Base-by-base conservation (phyloP, 1,139 yeast genomes). In the Yamadazyma sp. region DNA sequence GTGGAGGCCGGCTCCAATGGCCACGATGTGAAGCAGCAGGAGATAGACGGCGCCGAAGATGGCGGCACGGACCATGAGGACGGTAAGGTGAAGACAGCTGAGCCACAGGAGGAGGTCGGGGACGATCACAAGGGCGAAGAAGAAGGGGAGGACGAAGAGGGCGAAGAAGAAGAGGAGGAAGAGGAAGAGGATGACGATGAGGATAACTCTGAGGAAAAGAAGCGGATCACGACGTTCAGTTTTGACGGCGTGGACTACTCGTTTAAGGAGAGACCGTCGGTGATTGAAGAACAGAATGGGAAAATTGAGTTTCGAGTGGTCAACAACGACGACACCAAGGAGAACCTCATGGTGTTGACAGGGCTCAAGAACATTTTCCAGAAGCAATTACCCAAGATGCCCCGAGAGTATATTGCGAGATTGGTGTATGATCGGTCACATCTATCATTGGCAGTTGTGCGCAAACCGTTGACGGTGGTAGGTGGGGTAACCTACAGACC, bases 401-500 rank as follows among this genome's bases (percentile, higher is more conserved):
- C 99, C 25, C 78, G 94, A 46, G 98, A 94, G 58, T 92, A 94
- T 63, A 92, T 92, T 56, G 89, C 97, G 3, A 70, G 98, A 49
- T 74, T 92, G 50, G 98, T 92, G 3, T 92, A 89, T 58, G 99
- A 94, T 61, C 69, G 97, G 50, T 84, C 94, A 29, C 99, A 92
- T 65, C 69, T 94, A 33, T 89, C 97, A 0, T 88, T 92, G 79
- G 98, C 98, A 1, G 96, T 94, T 39, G 92, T 92, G 15, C 73
- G 96, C 45, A 87, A 87, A 51, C 97, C 97, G 10, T 64, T 92
- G 50, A 87, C 95, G 0, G 98, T 92, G 22, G 98, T 92, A 2
- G 99, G 99, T 29, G 99, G 99, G 2, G 91, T 92, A 39, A 94
- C 99, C 0, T 91, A 87, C 58, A 74, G 97, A 43, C 98, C 99